Base-by-base conservation (phyloP, 2,329 filamentous ascomycete genomes). In the Penicillium sp. region DNA sequence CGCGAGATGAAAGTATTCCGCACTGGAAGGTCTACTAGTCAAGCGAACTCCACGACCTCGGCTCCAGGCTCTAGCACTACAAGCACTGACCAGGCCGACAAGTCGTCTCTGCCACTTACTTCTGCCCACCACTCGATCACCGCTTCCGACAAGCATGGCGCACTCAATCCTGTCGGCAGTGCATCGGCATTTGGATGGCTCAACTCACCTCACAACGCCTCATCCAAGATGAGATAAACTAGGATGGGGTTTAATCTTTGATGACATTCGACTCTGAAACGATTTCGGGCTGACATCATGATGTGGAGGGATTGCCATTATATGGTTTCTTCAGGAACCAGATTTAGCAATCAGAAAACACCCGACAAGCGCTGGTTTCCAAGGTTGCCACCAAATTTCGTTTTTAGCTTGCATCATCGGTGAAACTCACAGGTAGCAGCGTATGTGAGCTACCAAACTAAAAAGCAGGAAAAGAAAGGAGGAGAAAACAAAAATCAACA, bases 171-270 rank as follows among this genome's bases (percentile, higher is more conserved):
- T 0, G 84, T 96, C 16, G 93, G 93, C 8, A 90, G 90, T n/a
- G 93, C 89, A 13, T 94, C 90, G 55, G 93, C 93, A 2, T 97
- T 97, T 76, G 87, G 89, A 11, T 97, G 92, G 92, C 87, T 97
- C 78, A 93, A 89, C 59, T 62, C 72, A 18, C 62, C 64, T 62
- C 65, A 41, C 53, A 32, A 47, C 49, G 23, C 57, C 53, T 51
- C 60, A 54, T 40, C 51, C 58, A 61, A 63, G 62, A 56, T 67
- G 62, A 61, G 64, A 65, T 35, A 64, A 1, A 61, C 62, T 61
- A 67, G 59, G 47, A 30, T n/a, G 46, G 52, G 38, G 8, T 39
- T 47, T 45, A 44, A 43, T 35, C 47, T 53, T 47, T 44, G 36
- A 42, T 56, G 39, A 50, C 36, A 39, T 14, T 41, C 35, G 30